Conservation (phyloP, 2,329 filamentous ascomycete species). For the Apiospora marii region DNA sequence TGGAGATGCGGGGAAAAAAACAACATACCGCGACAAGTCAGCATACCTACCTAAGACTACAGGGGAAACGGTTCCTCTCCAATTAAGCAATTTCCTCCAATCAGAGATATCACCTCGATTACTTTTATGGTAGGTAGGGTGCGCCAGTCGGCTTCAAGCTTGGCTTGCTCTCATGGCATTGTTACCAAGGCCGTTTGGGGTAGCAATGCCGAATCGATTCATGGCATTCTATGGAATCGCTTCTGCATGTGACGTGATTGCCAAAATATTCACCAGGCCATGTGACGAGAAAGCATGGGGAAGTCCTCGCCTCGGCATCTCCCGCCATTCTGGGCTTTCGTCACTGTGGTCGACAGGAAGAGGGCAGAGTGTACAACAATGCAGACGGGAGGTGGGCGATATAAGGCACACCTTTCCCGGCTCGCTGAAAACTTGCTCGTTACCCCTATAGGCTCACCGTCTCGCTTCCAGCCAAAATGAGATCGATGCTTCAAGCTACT, state of each 20-base stretch:
- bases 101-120: background rate
- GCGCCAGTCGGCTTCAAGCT: background rate
- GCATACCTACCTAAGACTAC: background rate
- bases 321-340: slow-evolving; percentile 1
- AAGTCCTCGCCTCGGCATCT: slow-evolving; percentile 2
- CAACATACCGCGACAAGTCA: background rate
- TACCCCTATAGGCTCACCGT: background rate
- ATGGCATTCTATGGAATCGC: background rate
- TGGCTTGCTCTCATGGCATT: slow-evolving; percentile 1
- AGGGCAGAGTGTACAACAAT: background rate
- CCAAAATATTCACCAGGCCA: background rate
- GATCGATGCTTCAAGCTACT: slow-evolving; percentile 18
- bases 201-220: background rate
- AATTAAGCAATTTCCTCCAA: background rate
- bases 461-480: background rate
- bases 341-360: background rate
- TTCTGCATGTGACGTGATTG: background rate
- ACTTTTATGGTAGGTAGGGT: background rate
- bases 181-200: background rate
- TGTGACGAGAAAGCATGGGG: slow-evolving; percentile 4
- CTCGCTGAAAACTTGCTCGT: background rate
- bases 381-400: background rate
- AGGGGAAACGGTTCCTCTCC: background rate
- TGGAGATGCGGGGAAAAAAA: slow-evolving; percentile 10
- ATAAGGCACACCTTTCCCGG: background rate